A percentile compares a stretch with the other conserved stretches of the same genome.
phyloP scores from a whole-genome alignment of 2,329 filamentous ascomycete species.

The Neodidymelliopsis sp. region DNA sequence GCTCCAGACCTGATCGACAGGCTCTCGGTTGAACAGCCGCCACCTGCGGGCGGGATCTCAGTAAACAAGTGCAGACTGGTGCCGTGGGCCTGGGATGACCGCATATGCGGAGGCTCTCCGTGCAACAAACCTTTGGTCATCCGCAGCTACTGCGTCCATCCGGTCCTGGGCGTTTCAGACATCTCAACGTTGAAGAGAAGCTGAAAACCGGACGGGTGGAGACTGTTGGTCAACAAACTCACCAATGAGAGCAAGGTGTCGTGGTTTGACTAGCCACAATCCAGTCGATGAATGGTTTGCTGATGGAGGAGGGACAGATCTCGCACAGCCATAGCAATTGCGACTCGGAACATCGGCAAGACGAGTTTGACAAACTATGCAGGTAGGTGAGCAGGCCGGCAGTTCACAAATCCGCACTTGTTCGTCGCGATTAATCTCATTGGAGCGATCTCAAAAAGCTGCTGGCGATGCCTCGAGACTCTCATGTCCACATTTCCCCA shows the following conservation, averaged over 20 bases:
- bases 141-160: slow-evolving; percentile 14
- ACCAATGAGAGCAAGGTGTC: neutral
- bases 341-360: neutral
- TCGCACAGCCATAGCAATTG: neutral
- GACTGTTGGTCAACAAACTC: slow-evolving; percentile 2
- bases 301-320: neutral
- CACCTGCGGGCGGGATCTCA: slow-evolving; percentile 21
- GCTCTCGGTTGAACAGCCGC: slow-evolving; percentile 10
- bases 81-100: slow-evolving; percentile 13
- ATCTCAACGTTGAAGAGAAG: slow-evolving; percentile 10
- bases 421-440: neutral
- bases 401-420: neutral
- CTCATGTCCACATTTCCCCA: slow-evolving; percentile 4
- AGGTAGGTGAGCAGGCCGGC: neutral
- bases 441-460: neutral
- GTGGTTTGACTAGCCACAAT: slow-evolving; percentile 2
- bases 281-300: neutral
- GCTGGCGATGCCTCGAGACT: neutral
- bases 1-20: slow-evolving; percentile 19
- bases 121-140: slow-evolving; percentile 7
- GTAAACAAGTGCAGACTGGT: slow-evolving; percentile 11
- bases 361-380: neutral
- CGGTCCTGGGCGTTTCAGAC: slow-evolving; percentile 12
- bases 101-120: slow-evolving; percentile 14
- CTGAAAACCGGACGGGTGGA: slow-evolving; percentile 7